Conservation (phyloP, 768 basidiomycete species). For the Leccinum ochraceum region DNA sequence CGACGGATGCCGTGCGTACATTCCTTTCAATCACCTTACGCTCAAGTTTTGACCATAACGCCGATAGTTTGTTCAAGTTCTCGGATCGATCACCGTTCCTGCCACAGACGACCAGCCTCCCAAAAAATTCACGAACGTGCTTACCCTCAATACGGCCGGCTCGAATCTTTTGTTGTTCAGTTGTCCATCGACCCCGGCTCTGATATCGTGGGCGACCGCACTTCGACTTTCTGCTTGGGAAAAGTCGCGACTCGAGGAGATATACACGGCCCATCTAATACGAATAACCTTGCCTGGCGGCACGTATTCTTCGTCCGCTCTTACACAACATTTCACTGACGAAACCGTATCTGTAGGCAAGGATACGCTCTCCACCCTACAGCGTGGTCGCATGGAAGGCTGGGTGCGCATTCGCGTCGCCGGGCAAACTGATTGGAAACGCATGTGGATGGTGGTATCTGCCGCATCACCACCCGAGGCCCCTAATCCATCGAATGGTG, state of each 20-base stretch:
- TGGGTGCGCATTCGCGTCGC: conserved; percentile 89
- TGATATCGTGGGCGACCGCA: conserved; percentile 90
- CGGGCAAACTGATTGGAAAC: conserved; percentile 98
- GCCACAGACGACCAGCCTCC: conserved; percentile 49
- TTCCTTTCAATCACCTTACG: background rate
- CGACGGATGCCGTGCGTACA: conserved; percentile 79
- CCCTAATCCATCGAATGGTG: conserved; percentile 26
- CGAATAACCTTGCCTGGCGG: conserved; percentile 67
- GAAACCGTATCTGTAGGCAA: conserved; percentile 33
- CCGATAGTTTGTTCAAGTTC: conserved; percentile 71
- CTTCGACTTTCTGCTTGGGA: conserved; percentile 93
- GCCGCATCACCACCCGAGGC: conserved; percentile 41
- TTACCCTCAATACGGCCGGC: conserved; percentile 93
- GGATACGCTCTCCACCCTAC: conserved; percentile 61
- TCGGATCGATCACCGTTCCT: conserved; percentile 72
- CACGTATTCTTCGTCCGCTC: conserved; percentile 22
- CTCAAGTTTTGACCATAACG: conserved; percentile 10
- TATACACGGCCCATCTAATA: conserved; percentile 94
- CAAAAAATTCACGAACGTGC: conserved; percentile 70
- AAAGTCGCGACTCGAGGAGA: conserved; percentile 92
- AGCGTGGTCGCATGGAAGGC: conserved; percentile 80
- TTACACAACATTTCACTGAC: conserved; percentile 30
- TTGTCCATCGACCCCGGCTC: conserved; percentile 66
- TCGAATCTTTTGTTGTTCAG: conserved; percentile 89
- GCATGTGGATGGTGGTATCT: conserved; percentile 79